phyloP scores from a whole-genome alignment of 352 stramenopile genomes.

The Pythium plurisporium region DNA sequence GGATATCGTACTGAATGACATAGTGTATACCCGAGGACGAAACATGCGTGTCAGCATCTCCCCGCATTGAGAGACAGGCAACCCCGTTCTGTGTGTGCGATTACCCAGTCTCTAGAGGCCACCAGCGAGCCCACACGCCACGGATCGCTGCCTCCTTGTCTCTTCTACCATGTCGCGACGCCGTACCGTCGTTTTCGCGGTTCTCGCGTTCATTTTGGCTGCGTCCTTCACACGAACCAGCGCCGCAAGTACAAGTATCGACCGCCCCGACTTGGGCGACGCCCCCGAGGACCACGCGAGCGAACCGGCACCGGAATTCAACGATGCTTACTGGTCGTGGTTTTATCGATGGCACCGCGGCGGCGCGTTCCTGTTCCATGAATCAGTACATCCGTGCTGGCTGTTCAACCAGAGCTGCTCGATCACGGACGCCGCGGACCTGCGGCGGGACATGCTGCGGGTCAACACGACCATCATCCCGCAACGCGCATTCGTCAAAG shows the following conservation, averaged over 20 bases:
- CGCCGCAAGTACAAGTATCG: too few relatives aligned
- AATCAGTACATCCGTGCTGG: constrained; percentile 27
- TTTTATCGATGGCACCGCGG: constrained; percentile 32
- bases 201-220: constrained; percentile 1
- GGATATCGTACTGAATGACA: constrained; percentile 3
- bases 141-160: background rate
- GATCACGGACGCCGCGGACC: constrained; percentile 12
- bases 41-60: constrained; percentile 9
- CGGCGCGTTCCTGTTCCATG: constrained; percentile 32
- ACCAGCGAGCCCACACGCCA: background rate
- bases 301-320: background rate
- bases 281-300: background rate
- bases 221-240: background rate
- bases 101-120: background rate
- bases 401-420: constrained; percentile 17
- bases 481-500: constrained; percentile 22
- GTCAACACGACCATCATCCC: constrained; percentile 35
- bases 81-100: background rate
- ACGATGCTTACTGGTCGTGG: constrained; percentile 12
- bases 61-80: too few relatives aligned
- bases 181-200: background rate
- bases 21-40: constrained; percentile 8
- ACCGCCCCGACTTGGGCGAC: background rate
- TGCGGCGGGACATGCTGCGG: constrained; percentile 1
- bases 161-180: background rate